These are phyloP conservation scores for Madurella fahalii DNA, from an alignment of 2,329 filamentous ascomycete species.

Conservation along the genomic window DNA sequence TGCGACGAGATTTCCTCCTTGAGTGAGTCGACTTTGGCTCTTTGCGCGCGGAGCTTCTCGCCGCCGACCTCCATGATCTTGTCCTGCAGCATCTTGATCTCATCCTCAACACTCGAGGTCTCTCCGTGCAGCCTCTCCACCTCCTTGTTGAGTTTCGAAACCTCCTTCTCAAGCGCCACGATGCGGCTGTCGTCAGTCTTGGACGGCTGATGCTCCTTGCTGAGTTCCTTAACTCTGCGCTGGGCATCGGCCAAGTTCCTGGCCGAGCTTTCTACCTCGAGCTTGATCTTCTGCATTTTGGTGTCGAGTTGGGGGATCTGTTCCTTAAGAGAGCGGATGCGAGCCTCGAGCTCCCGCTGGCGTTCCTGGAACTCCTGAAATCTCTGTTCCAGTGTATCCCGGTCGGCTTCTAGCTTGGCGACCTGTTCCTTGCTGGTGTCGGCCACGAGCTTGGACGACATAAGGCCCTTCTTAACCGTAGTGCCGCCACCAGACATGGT, in stretches of 20 bases:
- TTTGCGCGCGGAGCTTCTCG: conserved; percentile 84
- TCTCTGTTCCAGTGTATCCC: conserved; percentile 76
- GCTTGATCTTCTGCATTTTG: conserved; percentile 80
- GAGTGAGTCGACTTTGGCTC: conserved; percentile 81
- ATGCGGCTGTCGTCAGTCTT: conserved; percentile 75
- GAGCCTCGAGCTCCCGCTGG: conserved; percentile 72
- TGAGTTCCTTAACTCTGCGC: conserved; percentile 79
- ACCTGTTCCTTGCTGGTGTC: conserved; percentile 88
- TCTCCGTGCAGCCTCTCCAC: conserved; percentile 76
- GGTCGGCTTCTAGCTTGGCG: conserved; percentile 76
- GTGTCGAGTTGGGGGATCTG: conserved; percentile 83
- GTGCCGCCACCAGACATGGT: conserved; percentile 98
- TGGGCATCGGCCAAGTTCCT: conserved; percentile 81
- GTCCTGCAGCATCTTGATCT: conserved; percentile 89
- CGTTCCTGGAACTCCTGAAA: conserved; percentile 83
- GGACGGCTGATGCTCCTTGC: conserved; percentile 74
- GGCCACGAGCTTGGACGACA: conserved; percentile 93
- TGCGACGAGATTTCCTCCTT: conserved; percentile 81
- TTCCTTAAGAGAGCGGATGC: conserved; percentile 67
- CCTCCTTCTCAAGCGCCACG: conserved; percentile 69
- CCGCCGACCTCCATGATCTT: conserved; percentile 99
- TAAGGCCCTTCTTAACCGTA: conserved; percentile 83
- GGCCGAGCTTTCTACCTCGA: conserved; percentile 84
- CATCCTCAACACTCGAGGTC: conserved; percentile 84
- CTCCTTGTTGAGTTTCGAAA: conserved; percentile 70